Evolutionary conservation across 352 stramenopile species (phyloP).

Genomic region (Pythium sp.): DNA sequence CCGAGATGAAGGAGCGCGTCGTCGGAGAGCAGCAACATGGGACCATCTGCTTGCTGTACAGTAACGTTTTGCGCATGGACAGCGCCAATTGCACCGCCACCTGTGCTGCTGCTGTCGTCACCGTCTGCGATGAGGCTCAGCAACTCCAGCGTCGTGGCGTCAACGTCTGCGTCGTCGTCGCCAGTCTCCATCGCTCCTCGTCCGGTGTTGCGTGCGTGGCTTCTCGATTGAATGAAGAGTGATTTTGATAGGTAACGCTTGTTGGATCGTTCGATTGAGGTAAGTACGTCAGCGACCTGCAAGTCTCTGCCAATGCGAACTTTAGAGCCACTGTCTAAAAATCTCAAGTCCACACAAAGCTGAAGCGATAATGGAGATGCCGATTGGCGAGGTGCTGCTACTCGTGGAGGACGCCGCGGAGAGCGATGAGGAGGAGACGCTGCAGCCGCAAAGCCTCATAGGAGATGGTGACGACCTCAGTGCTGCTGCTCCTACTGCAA

Average conservation of each 20-base stretch:
- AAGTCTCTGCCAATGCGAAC: no score
- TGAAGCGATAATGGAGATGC: not conserved
- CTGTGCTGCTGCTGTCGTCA: no score
- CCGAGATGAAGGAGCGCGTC: no score
- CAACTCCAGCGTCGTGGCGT: not conserved
- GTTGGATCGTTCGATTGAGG: no score
- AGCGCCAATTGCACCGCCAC: no score
- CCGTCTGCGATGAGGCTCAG: not conserved
- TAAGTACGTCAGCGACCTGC: no score
- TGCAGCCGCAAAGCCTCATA: not conserved
- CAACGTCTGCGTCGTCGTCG: not conserved
- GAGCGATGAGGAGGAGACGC: not conserved
- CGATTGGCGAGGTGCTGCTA: not conserved
- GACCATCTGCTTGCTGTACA: not conserved
- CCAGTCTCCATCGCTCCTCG: not conserved
- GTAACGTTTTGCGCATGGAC: not conserved
- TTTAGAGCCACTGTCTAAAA: no score
- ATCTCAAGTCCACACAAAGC: no score
- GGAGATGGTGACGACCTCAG: not conserved
- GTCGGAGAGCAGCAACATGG: not conserved
- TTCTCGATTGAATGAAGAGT: no score
- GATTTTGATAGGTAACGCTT: not conserved
- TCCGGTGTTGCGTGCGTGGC: no score
- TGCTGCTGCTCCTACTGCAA: not conserved
- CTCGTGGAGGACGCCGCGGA: not conserved